A percentile compares a stretch with the other conserved stretches of the same genome.
These are phyloP conservation scores for Ustanciosporium gigantosporum DNA, from an alignment of 1,284 basidiomycete species.

Conservation along the genomic window DNA sequence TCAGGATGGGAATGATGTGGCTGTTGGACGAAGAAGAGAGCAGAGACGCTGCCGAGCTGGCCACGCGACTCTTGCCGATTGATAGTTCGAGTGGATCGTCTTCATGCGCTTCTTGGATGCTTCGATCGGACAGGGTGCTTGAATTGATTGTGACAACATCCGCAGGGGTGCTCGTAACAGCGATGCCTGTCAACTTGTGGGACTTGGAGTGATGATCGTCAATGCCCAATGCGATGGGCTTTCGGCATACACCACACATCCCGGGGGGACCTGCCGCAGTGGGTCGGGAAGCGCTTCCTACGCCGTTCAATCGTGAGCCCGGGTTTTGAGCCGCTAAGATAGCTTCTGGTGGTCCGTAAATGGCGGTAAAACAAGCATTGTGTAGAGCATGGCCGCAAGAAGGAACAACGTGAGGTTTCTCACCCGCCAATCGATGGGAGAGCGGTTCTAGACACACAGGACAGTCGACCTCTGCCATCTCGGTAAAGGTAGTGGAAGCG, in stretches of 20 bases:
- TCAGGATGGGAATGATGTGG: constrained; percentile 70
- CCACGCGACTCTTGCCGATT: constrained; percentile 1
- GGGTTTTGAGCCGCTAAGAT: constrained; percentile 49
- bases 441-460: constrained; percentile 88
- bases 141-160: background rate
- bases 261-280: constrained; percentile 69
- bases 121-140: background rate
- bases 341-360: constrained; percentile 84
- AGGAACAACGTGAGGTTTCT: constrained; percentile 94
- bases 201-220: constrained; percentile 69
- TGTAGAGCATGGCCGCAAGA: constrained; percentile 96
- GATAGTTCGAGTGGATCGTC: constrained; percentile 30
- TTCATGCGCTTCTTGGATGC: constrained; percentile 7
- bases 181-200: constrained; percentile 31
- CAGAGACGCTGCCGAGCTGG: constrained; percentile 26
- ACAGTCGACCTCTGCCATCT: constrained; percentile 79
- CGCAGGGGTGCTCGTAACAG: background rate
- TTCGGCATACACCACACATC: constrained; percentile 92
- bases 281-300: constrained; percentile 12
- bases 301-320: constrained; percentile 15
- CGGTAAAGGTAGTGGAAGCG: constrained; percentile 64
- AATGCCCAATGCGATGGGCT: constrained; percentile 83
- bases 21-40: constrained; percentile 21
- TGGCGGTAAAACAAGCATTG: constrained; percentile 90
- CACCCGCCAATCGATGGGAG: constrained; percentile 79